Base-by-base conservation (phyloP, 441 rosid species). In the Dalechampia spathulata region DNA sequence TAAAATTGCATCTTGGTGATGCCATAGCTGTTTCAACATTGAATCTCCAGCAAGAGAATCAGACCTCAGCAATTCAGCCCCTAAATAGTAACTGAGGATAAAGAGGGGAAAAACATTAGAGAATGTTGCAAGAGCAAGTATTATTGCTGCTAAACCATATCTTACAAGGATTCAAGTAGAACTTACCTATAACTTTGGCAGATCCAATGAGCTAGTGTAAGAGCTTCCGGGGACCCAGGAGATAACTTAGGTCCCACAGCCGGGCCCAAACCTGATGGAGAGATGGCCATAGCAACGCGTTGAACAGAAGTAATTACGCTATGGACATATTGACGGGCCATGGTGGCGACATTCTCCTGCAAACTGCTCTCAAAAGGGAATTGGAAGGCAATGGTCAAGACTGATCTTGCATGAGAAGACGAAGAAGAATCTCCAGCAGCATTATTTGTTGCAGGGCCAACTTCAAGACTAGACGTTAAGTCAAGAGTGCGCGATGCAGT, bases 341-440 rank as follows among this genome's bases (percentile, higher is more conserved):
- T 90, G 66, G 81, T 72, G 0, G 92, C 94, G 57, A 94, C 99
- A 69, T 81, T 90, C 0, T 94, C 99, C 61, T 86, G 98, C 52
- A 88, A 75, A 68, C 73, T 80, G 79, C 74, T 76, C 61, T 90
- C 98, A 42, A 85, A 90, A 11, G 99, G 96, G 76, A 94, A 90
- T 70, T 94, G 98, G 68, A 94, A 90, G 53, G 99, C 98, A n/a
- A 94, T 90, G 5, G 98, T 90, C 69, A 94, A 77, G 43, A 94
- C 90, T 1, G 96, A 94, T 55, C 98, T 81, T 8, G 83, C 52
- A 57, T 65, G 68, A 8, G 78, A 80, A 64, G 69, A 52, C 6
- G 92, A 63, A 30, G 68, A 63, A 6, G 66, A 72, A 72, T 83
- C 92, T 52, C 86, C 92, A 1, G 79, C 44, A 15, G 75, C 56